Evolutionary conservation across 352 stramenopile species (phyloP).

Genomic region (Phytophthora constricta): DNA sequence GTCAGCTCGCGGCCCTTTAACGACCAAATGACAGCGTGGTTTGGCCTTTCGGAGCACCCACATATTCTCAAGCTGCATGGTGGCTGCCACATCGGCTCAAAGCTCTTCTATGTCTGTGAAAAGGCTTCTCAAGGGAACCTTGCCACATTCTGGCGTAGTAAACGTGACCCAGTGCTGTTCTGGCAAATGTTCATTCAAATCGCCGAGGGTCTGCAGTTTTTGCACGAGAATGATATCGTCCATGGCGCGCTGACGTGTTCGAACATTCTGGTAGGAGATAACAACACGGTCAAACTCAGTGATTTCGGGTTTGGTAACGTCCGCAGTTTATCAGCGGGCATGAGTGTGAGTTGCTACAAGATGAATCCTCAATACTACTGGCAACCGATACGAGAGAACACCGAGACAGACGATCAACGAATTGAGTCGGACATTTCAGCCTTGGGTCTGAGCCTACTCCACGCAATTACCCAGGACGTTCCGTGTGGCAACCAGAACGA

Average conservation of each 20-base stretch:
- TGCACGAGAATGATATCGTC: conserved; percentile 47
- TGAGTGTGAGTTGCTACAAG: no score
- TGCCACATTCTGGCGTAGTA: conserved; percentile 1
- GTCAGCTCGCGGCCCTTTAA: no score
- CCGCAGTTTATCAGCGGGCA: no score
- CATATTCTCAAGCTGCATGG: conserved; percentile 15
- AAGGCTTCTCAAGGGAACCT: conserved; percentile 28
- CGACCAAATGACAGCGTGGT: no score
- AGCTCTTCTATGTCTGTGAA: conserved; percentile 9
- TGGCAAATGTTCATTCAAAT: conserved; percentile 16
- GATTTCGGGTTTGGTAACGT: conserved; percentile 28
- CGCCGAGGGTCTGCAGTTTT: conserved; percentile 42
- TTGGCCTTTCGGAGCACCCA: background rate
- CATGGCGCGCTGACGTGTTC: conserved; percentile 80
- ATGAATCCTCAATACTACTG: no score
- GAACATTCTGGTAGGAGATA: conserved; percentile 64
- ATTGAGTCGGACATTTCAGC: no score
- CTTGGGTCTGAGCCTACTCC: no score
- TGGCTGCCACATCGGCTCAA: background rate
- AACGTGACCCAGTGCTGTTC: background rate
- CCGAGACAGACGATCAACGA: no score
- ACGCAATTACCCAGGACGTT: no score
- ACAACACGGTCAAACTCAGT: conserved; percentile 11
- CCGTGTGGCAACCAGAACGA: no score
- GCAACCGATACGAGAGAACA: no score